Evolutionary conservation across 2,329 filamentous ascomycete species (phyloP).

Genomic region (Xylaria sp.): DNA sequence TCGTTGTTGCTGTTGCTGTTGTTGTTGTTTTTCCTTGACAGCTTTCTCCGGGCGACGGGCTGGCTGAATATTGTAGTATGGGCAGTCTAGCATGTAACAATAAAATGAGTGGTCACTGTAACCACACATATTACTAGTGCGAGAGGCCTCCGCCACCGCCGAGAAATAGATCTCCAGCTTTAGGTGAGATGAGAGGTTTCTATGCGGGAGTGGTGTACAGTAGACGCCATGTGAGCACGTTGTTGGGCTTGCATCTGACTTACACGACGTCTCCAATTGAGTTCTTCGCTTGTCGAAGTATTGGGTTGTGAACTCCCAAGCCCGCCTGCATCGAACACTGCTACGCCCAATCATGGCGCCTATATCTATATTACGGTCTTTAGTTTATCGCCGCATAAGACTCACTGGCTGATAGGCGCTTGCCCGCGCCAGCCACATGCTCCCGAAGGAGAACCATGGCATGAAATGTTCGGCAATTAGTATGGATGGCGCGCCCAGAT

Average conservation of each 20-base stretch:
- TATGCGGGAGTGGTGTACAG: no score
- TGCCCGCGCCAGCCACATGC: conserved; percentile 23
- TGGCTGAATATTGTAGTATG: neutral
- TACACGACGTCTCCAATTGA: neutral
- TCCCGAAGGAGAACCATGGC: conserved; percentile 13
- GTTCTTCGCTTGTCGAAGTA: neutral
- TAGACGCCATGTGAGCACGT: neutral
- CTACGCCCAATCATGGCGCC: neutral
- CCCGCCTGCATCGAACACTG: neutral
- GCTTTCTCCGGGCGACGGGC: neutral
- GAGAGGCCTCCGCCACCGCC: neutral
- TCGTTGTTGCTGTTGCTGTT: no score
- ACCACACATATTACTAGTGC: neutral
- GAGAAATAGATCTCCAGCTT: neutral
- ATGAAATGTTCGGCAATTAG: conserved; percentile 16
- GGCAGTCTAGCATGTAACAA: neutral
- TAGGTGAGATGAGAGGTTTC: neutral
- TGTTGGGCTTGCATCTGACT: neutral
- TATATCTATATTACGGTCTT: conserved; percentile 4
- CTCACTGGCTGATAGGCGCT: conserved; percentile 3
- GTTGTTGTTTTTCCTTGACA: neutral
- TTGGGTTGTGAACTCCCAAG: neutral
- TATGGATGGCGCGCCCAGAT: conserved; percentile 4
- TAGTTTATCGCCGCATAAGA: conserved; percentile 8
- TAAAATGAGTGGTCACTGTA: neutral